phyloP scores from a whole-genome alignment of 2,329 filamentous ascomycete genomes.

The Calonectria ilicicola region DNA sequence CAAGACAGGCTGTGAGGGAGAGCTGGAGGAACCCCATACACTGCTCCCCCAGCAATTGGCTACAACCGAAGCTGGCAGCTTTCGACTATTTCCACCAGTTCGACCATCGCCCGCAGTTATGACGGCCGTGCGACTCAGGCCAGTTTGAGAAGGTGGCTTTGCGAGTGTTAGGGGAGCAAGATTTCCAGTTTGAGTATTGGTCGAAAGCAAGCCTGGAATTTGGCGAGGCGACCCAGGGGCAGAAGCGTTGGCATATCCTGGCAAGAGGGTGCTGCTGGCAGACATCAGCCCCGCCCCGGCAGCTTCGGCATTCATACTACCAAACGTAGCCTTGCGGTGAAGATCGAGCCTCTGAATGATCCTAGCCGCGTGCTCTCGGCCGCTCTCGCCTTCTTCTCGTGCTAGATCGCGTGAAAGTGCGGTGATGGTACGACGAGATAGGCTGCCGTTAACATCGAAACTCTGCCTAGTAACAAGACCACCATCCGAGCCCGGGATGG shows the following conservation, averaged over 20 bases:
- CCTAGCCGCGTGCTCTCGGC: conserved; percentile 84
- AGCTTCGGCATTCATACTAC: conserved; percentile 53
- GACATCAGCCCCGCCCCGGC: conserved; percentile 76
- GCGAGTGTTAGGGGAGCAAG: conserved; percentile 87
- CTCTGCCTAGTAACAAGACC: conserved; percentile 72
- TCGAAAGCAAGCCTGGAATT: conserved; percentile 47
- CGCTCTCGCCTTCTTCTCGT: conserved; percentile 79
- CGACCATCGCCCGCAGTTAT: conserved; percentile 82
- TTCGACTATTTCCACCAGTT: conserved; percentile 74
- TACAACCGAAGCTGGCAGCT: conserved; percentile 86
- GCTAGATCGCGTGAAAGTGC: conserved; percentile 59
- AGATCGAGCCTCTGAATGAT: conserved; percentile 95
- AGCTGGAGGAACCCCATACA: conserved; percentile 69
- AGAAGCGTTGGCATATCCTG: conserved; percentile 61
- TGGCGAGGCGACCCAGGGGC: conserved; percentile 45
- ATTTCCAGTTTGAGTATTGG: conserved; percentile 66
- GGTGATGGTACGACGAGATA: conserved; percentile 68
- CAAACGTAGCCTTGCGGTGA: conserved; percentile 80
- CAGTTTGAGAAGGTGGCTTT: conserved; percentile 85
- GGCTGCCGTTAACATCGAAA: conserved; percentile 72
- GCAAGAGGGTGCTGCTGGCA: conserved; percentile 83
- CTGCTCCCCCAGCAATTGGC: conserved; percentile 95
- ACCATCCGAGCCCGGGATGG: conserved; percentile 70
- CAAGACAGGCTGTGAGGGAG: conserved; percentile 45
- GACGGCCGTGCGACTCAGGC: conserved; percentile 87